Evolutionary conservation across 1,139 yeast genomes (phyloP), one percentile per base, ranked within the genome.

Genomic region (Kodamaea sp.): DNA sequence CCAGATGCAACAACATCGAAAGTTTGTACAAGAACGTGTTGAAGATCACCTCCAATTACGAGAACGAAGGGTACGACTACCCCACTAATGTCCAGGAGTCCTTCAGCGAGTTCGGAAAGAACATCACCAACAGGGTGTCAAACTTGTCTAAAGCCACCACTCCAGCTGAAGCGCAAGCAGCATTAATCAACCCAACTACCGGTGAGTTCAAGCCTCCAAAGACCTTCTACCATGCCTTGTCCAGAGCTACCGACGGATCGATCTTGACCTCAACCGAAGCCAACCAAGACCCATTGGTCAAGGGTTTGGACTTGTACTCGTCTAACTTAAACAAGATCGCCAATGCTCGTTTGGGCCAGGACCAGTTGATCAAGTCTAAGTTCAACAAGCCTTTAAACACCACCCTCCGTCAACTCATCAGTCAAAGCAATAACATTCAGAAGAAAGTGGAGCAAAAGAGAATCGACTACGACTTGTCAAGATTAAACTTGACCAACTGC

Each of bases 311-410:
- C 41, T 53, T 66, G 45, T 70, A 70, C 44, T 66, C 73, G n/a
- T 49, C 63, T 5, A 70, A 63, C 42, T 50, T 70, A 48, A 63
- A 78, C 48, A 82, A 84, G 57, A 75, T 88, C 37, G 96, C 95
- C 35, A 88, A 83, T 50, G 89, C 92, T 14, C 78, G 95, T 52
- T 69, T 87, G 47, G 85, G 84, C 34, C 96, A 88, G 65, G 96
- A 88, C 58, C 81, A 78, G 47, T 69, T 82, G 58, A 82, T 88
- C 50, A 74, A 73, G 48, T 59, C 79, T 24, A 78, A 83, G 48
- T 85, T 87, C 62, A 88, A 88, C 59, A 71, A 76, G 43, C 81
- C 83, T 8, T 73, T 85, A 54, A 64, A 70, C 39, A 76, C 81
- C 35, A 79, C 87, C 27, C 70, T 87, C 46, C 73, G 80, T 47